Base-by-base conservation (phyloP, 2,329 filamentous ascomycete genomes). In the Fusarium drepaniforme region DNA sequence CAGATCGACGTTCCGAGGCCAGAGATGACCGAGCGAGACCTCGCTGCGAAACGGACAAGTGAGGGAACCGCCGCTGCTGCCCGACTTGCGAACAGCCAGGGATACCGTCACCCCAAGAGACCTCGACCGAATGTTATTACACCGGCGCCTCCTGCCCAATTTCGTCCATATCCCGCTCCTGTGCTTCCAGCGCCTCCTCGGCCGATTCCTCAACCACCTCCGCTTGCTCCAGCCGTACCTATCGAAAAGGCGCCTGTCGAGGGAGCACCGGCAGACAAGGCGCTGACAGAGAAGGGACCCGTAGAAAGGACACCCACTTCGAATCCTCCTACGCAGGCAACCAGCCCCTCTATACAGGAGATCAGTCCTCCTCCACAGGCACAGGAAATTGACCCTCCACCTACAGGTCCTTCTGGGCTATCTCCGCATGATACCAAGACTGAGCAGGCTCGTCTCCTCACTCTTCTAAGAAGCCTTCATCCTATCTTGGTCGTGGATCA, bases 11-110 rank as follows among this genome's bases (percentile, higher is more conserved):
- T 89, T 30, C 77, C 83, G 66, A 85, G 82, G 78, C 82, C 84
- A 71, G 85, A 87, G 67, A 85, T 86, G 44, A 83, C 87, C 61
- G 84, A 87, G 46, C 84, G 88, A 58, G 86, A 88, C 77, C 86
- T 87, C 62, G 87, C 89, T 56, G 90, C 90, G 8, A 90, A 91
- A 80, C 87, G 89, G 61, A 88, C 89, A 15, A 92, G 90, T 77
- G 90, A 92, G 79, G 88, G 86, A 75, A 92, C 90, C 15, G 89
- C 88, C 56, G 84, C 88, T 63, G 89, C 90, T 46, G 90, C 90
- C 40, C 88, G 85, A 77, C 82, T 88, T 67, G 90, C 89, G 53
- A 88, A 87, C 70, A 86, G 87, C 51, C 86, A 87, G 60, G 86
- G 86, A 66, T 90, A 91, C 74, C 85, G 88, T 56, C 85, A 88